Conservation (phyloP, 345 rosid species). For the Dipteronia dyeriana region DNA sequence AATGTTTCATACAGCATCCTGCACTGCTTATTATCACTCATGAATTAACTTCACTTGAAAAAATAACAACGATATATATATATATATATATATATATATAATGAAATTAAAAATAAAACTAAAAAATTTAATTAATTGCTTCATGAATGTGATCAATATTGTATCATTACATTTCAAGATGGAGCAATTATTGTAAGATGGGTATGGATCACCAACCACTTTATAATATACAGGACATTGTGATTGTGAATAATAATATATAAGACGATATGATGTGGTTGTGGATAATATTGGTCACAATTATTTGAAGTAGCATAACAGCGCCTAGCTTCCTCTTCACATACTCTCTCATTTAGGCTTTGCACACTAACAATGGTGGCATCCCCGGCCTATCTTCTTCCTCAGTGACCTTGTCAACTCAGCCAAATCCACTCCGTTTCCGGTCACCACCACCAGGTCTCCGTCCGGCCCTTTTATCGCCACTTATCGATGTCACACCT, state of each 20-base stretch:
- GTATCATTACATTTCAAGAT: background rate
- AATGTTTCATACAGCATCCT: too few relatives aligned
- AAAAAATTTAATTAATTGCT: background rate
- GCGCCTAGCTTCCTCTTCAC: background rate
- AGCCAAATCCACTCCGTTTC: slow-evolving; percentile 19
- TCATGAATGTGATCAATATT: background rate
- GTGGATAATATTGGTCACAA: background rate
- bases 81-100: too few relatives aligned
- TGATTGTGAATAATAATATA: background rate
- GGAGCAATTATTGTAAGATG: background rate
- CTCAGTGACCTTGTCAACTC: background rate
- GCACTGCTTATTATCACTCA: too few relatives aligned
- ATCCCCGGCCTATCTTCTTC: background rate
- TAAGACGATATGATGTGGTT: background rate
- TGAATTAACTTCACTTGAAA: too few relatives aligned
- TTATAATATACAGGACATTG: background rate
- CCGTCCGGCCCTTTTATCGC: slow-evolving; percentile 1
- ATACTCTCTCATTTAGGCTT: background rate
- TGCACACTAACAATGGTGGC: slow-evolving; percentile 16
- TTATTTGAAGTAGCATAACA: background rate
- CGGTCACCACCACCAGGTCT: slow-evolving; percentile 4
- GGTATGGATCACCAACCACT: background rate
- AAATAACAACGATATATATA: too few relatives aligned
- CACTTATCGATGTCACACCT: background rate
- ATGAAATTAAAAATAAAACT: too few relatives aligned